Base-by-base conservation (phyloP, 495 filamentous ascomycete genomes). In the Neurospora sp. region DNA sequence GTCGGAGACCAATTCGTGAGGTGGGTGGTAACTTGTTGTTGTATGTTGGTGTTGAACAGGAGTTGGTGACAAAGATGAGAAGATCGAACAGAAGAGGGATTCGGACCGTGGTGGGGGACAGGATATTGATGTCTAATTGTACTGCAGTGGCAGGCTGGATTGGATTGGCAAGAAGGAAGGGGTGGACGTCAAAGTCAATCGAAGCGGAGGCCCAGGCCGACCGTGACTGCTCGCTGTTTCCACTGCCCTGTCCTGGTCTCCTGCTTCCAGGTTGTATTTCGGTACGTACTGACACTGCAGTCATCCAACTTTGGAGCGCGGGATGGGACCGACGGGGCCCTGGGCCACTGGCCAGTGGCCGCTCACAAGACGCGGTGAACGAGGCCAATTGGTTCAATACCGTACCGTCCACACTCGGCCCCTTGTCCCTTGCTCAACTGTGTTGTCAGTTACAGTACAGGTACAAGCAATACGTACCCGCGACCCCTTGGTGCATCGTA, bases 51-150 rank as follows among this genome's bases (percentile, higher is more conserved):
- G 71, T 48, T 38, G 75, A 73, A 66, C 39, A 39, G 71, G 42
- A 42, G 72, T 74, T 59, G 74, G 74, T 76, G 40, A 62, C 76
- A 73, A 71, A 70, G 74, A 69, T 69, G 62, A 70, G 74, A 72
- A 48, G 62, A 69, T 71, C 54, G 54, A 66, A 66, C 54, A 62
- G 73, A 71, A 72, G 72, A 74, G 54, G 75, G 70, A 78, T 72
- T 72, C 70, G 59, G 74, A 75, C 48, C 75, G 76, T 78, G 77
- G 79, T 80, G 79, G 79, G 79, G 79, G 78, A 78, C 72, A 66
- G 73, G 76, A 76, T 77, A 77, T 77, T 76, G 76, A 79, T 80
- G 79, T 80, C 77, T 79, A 79, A 76, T 78, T 78, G 76, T 77
- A 75, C 54, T 66, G 54, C 28, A 62, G 54, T 62, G 54, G 54